Percentiles rank a stretch among this genome's conserved stretches.
Conservation (phyloP, 2,329 filamentous ascomycete genomes). For the Calonectria henricotiae region DNA sequence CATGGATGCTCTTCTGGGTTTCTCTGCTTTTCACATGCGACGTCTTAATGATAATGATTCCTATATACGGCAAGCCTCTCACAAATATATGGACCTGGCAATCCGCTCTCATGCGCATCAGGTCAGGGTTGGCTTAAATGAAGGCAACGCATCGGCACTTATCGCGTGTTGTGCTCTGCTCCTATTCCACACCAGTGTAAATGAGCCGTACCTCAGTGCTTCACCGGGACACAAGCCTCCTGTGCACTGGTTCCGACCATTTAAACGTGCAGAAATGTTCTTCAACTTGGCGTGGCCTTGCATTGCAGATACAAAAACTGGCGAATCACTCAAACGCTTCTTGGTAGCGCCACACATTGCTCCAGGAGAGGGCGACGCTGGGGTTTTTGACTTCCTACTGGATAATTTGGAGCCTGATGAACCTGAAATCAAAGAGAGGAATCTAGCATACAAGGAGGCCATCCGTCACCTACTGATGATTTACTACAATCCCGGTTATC, state of each 20-base stretch:
- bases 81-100: constrained; percentile 33
- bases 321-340: background rate
- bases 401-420: background rate
- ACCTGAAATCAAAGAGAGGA: background rate
- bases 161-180: constrained; percentile 30
- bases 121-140: background rate
- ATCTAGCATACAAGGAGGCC: constrained; percentile 5
- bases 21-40: constrained; percentile 35
- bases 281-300: constrained; percentile 5
- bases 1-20: constrained; percentile 36
- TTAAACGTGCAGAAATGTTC: constrained; percentile 6
- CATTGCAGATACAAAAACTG: background rate
- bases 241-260: constrained; percentile 36
- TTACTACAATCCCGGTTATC: background rate
- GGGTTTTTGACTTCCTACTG: constrained; percentile 28
- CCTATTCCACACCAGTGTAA: constrained; percentile 33
- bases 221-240: background rate
- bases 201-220: constrained; percentile 22
- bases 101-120: constrained; percentile 30
- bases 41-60: constrained; percentile 8
- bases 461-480: constrained; percentile 9
- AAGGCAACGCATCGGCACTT: constrained; percentile 21
- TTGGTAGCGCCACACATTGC: background rate
- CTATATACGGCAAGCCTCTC: constrained; percentile 19
- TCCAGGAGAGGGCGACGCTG: background rate